Base-by-base conservation (phyloP, 768 basidiomycete genomes). In the Boletus tomentosulus region DNA sequence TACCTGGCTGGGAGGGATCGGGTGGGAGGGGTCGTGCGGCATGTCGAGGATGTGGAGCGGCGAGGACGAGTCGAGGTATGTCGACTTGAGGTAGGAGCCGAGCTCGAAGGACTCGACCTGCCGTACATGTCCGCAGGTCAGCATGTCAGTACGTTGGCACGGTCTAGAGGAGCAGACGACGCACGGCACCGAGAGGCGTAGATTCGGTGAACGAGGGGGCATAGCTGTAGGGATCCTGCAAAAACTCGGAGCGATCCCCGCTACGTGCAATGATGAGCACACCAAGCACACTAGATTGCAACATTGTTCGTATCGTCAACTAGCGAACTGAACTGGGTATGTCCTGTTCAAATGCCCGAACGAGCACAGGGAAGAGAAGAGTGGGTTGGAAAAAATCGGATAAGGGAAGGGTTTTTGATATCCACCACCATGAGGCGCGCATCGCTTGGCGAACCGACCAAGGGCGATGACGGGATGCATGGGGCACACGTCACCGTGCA, bases 241-340 rank as follows among this genome's bases (percentile, higher is more conserved):
- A 78, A 65, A 79, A 85, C 67, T 78, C 80, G 60, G 73, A 73
- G 57, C 87, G 83, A 72, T 88, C 88, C 53, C 88, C 89, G 62
- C 86, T 89, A 61, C 86, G 82, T 56, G 85, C 84, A 66, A 90
- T 76, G 68, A 89, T 77, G 62, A 91, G 80, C 59, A 86, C 86
- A 69, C 88, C 88, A 60, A 86, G 85, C 58, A 90, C 83, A 54
- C 19, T 57, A 38, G 66, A 51, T 42, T 46, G 45, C 45, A 46
- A 8, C 45, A 55, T 58, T 58, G 57, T 66, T 57, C 15, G 54
- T 46, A 46, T 68, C 47, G 63, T 65, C 30, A 57, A 53, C 39
- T 41, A 22, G 39, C 22, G 39, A 41, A 41, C 22, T 41, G 35
- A 37, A 37, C 15, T 37, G 35, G 7, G n/a, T 41, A 22, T 31